Base-by-base conservation (phyloP, 331 rosid genomes). In the Quercus lobata region DNA sequence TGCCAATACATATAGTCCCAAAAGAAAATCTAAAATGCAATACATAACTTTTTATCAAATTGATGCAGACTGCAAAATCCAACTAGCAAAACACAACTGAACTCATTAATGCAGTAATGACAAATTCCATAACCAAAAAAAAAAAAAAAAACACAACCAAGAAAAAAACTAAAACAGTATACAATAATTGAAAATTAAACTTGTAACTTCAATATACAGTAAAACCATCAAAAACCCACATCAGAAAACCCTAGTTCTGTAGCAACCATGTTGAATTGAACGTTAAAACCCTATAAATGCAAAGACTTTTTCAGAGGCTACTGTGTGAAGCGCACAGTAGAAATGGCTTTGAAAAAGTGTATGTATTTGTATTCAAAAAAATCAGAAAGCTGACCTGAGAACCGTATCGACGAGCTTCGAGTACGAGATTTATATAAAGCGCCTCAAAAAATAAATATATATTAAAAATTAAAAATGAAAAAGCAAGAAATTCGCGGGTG, bases 181-280 rank as follows among this genome's bases (percentile, higher is more conserved):
- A 24, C 25, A 60, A 60, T 11, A 22, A 60, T 60, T 24, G 34
- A 49, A 60, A 60, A 60, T 24, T 24, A 24, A 60, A 22, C 68
- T 12, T 60, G 16, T 60, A 32, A 82, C 62, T 62, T 8, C 4
- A 25, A 18, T 57, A 44, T 7, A 53, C 82, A 74, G 16, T 37
- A 72, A 62, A 70, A 83, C 44, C 71, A 53, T 4, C 1, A 52
- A 74, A n/a, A 79, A 61, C 77, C 86, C 81, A 60, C 34, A 63
- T 70, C 60, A 34, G 52, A 69, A 79, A 83, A 75, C 84, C 87
- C 83, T 79, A 71, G 71, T 27, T 79, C 77, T 72, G 0, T 6
- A 69, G 27, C 61, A 35, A 74, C n/a, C 60, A 35, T 24, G 56
- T 74, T 65, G 6, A 83, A 83, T 79, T 61, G 78, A 61, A 79